A percentile compares a stretch with the other conserved stretches of the same genome.
These are phyloP conservation scores for maize (Zea mays) DNA, from an alignment of 176 grass and related monocot species.

Conservation along the genomic window Zm-B73-REFERENCE-NAM-5.0 NC_050097.1:7529001-7529500, in stretches of 20 bases:
- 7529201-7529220: neutral
- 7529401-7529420: slow-evolving; percentile 3
- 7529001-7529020: neutral
- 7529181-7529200: neutral
- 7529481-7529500: neutral
- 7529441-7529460: neutral
- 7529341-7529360: neutral
- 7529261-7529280: neutral
- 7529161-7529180: neutral
- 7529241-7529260: neutral
- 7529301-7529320: neutral
- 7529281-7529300: neutral
- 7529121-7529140: neutral
- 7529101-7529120: neutral
- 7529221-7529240: neutral
- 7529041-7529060: neutral
- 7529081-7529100: neutral
- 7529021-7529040: neutral
- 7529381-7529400: neutral
- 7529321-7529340: neutral
- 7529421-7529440: neutral
- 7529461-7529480: neutral
- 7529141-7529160: slow-evolving; percentile 1
- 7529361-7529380: slow-evolving; percentile 8
- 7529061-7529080: neutral